phyloP scores from a whole-genome alignment of 1,139 yeast genomes.

The Diutina neorugosa region DNA sequence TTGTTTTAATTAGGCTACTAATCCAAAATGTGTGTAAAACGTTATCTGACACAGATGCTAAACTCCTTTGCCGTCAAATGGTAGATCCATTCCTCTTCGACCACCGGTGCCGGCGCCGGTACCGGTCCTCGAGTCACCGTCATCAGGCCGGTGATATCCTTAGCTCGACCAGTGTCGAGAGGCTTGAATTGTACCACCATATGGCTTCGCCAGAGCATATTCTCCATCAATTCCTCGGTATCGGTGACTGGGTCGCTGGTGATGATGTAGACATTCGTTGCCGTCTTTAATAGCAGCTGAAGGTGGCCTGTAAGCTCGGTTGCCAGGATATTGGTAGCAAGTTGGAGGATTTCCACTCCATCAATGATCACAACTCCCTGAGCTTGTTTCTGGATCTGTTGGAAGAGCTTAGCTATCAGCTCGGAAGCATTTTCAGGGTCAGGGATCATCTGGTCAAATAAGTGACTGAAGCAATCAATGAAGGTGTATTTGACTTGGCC shows the following conservation, averaged over 20 bases:
- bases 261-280: constrained; percentile 23
- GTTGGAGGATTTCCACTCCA: constrained; percentile 37
- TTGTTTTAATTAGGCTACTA: not conserved
- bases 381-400: constrained; percentile 8
- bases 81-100: constrained; percentile 57
- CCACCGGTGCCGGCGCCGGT: constrained; percentile 20
- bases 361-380: constrained; percentile 27
- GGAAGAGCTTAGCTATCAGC: constrained; percentile 13
- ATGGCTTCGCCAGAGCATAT: constrained; percentile 37
- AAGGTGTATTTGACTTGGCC: constrained; percentile 34
- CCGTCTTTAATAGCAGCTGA: constrained; percentile 21
- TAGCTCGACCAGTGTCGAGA: constrained; percentile 69
- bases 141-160: constrained; percentile 68
- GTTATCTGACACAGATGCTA: constrained; percentile 28
- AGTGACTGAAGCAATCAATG: constrained; percentile 31
- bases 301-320: constrained; percentile 24
- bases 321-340: constrained; percentile 24
- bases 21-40: not conserved
- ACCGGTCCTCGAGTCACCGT: constrained; percentile 43
- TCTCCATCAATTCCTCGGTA: constrained; percentile 33
- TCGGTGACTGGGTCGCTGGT: constrained; percentile 22
- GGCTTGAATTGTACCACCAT: constrained; percentile 48
- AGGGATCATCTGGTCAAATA: constrained; percentile 21
- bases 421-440: constrained; percentile 12
- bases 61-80: constrained; percentile 44